Evolutionary conservation across 108 stramenopile species (phyloP).

Genomic region (Licmophora abbreviata): DNA sequence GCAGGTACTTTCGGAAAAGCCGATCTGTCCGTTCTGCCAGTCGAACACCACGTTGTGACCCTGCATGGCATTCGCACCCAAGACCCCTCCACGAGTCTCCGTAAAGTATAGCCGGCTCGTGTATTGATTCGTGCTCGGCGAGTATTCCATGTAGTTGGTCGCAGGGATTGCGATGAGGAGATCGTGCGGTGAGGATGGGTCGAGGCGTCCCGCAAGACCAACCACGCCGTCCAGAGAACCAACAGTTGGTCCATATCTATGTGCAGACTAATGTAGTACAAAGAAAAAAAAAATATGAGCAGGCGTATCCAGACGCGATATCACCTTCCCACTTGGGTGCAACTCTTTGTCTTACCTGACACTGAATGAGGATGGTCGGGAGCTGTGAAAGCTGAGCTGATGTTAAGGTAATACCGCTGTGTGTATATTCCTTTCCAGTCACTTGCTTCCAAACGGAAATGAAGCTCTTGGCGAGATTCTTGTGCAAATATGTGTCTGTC

Average conservation of each 20-base stretch:
- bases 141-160: slow-evolving; percentile 71
- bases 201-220: slow-evolving; percentile 63
- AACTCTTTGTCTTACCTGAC: slow-evolving; percentile 10
- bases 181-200: slow-evolving; percentile 47
- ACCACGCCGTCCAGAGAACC: slow-evolving; percentile 15
- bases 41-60: slow-evolving; percentile 95
- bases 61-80: slow-evolving; percentile 95
- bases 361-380: slow-evolving; percentile 73
- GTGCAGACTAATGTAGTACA: neutral
- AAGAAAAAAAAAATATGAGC: neutral
- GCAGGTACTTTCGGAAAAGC: slow-evolving; percentile 86
- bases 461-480: slow-evolving; percentile 48
- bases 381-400: slow-evolving; percentile 39
- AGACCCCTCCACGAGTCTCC: slow-evolving; percentile 73
- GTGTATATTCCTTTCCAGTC: slow-evolving; percentile 65
- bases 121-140: slow-evolving; percentile 39
- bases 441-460: slow-evolving; percentile 55
- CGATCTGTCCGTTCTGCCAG: slow-evolving; percentile 77
- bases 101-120: slow-evolving; percentile 40
- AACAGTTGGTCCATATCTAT: slow-evolving; percentile 4
- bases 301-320: no score
- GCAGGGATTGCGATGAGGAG: slow-evolving; percentile 75
- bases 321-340: neutral
- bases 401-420: slow-evolving; percentile 39
- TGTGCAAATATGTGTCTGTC: slow-evolving; percentile 82